phyloP scores from a whole-genome alignment of 345 rosid genomes.

The Gossypium herbaceum region DNA sequence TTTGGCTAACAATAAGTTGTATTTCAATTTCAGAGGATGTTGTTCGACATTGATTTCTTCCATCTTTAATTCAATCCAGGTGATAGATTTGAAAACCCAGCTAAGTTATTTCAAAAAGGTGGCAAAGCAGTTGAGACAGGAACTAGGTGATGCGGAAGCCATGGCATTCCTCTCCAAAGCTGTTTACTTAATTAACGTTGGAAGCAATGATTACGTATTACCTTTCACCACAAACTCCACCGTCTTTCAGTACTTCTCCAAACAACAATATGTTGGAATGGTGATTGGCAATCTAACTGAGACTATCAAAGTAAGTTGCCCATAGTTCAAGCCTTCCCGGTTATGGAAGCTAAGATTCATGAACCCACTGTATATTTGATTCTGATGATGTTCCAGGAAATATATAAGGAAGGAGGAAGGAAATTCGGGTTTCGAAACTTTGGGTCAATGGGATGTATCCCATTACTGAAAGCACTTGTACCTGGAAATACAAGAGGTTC shows the following conservation, averaged over 20 bases:
- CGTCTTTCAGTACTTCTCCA: background rate
- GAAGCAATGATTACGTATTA: conserved; percentile 15
- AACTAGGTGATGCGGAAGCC: conserved; percentile 32
- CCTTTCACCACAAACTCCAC: background rate
- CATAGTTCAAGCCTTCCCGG: background rate
- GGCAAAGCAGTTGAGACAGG: conserved; percentile 23
- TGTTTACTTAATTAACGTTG: conserved; percentile 25
- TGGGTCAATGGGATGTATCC: conserved; percentile 28
- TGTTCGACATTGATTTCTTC: background rate
- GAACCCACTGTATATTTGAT: background rate
- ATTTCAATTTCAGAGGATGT: background rate
- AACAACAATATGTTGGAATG: background rate
- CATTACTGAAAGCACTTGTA: conserved; percentile 4
- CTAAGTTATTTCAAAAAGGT: conserved; percentile 32
- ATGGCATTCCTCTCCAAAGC: conserved; percentile 24
- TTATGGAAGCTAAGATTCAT: background rate
- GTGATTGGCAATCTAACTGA: conserved; percentile 31
- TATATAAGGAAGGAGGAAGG: conserved; percentile 40
- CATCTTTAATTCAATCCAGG: conserved; percentile 20
- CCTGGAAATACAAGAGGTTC: conserved; percentile 21
- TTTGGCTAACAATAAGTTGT: background rate
- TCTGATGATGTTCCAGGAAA: conserved; percentile 27
- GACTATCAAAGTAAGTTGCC: background rate
- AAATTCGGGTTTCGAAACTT: conserved; percentile 36
- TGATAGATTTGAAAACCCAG: conserved; percentile 36